Evolutionary conservation across 2,329 filamentous ascomycete species (phyloP).

Genomic region (Lomentospora prolificans): DNA sequence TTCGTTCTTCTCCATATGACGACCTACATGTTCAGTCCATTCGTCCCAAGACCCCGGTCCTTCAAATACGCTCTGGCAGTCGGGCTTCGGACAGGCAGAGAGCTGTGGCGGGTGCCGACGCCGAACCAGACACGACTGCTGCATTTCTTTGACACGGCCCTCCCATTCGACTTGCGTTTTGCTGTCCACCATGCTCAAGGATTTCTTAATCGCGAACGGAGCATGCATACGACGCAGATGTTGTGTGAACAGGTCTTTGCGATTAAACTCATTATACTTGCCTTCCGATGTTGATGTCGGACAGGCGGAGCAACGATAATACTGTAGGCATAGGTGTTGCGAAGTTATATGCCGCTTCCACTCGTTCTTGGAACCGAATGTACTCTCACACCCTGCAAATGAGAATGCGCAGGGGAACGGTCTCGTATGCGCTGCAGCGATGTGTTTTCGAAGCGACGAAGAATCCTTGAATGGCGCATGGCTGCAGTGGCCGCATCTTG

Average conservation of each 20-base stretch:
- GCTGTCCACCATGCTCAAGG: constrained; percentile 46
- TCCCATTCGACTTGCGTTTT: constrained; percentile 56
- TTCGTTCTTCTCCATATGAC: constrained; percentile 73
- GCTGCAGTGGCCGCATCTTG: constrained; percentile 49
- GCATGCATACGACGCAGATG: constrained; percentile 92
- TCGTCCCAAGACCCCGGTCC: constrained; percentile 75
- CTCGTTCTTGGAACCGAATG: constrained; percentile 89
- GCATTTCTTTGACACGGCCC: constrained; percentile 57
- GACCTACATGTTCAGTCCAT: constrained; percentile 84
- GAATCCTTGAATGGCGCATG: constrained; percentile 59
- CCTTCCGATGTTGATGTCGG: constrained; percentile 43
- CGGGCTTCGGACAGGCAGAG: constrained; percentile 60
- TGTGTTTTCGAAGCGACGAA: constrained; percentile 55
- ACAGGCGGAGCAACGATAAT: constrained; percentile 55
- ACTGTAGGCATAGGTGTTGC: constrained; percentile 68
- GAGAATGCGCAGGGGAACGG: constrained; percentile 81
- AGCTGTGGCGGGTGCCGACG: constrained; percentile 59
- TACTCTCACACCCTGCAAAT: constrained; percentile 72
- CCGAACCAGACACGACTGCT: constrained; percentile 61
- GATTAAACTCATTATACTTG: constrained; percentile 69
- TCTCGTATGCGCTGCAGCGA: constrained; percentile 58
- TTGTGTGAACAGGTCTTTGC: constrained; percentile 92
- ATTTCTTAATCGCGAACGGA: constrained; percentile 52
- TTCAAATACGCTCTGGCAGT: constrained; percentile 62
- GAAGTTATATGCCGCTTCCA: constrained; percentile 94